These are phyloP conservation scores for Ophiostoma perfectum DNA, from an alignment of 2,329 filamentous ascomycete genomes.

Conservation along the genomic window DNA sequence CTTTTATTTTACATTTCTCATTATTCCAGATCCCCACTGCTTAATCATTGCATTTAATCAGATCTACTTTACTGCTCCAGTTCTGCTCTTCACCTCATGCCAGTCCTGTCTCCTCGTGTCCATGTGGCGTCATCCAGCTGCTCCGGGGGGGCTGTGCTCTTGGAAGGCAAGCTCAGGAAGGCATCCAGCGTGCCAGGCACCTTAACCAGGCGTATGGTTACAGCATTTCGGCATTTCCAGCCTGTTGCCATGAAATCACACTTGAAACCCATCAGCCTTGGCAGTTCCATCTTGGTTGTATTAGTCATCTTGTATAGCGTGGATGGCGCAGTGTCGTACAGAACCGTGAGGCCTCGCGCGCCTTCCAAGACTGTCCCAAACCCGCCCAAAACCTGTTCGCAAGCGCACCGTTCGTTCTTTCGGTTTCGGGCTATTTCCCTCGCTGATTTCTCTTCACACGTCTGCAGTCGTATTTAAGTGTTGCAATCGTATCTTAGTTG, in stretches of 20 bases:
- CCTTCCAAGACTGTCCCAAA: constrained; percentile 8
- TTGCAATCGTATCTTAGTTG: neutral
- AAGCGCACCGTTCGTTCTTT: neutral
- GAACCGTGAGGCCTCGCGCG: constrained; percentile 6
- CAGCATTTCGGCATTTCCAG: too few relatives aligned
- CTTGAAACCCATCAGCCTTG: constrained; percentile 4
- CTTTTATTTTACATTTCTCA: too few relatives aligned
- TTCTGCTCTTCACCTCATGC: neutral
- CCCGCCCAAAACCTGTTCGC: neutral
- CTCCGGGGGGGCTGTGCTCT: neutral
- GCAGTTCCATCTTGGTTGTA: neutral
- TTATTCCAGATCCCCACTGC: too few relatives aligned
- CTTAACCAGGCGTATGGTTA: too few relatives aligned
- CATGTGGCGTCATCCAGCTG: neutral
- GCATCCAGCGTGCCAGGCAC: neutral
- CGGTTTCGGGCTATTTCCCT: neutral
- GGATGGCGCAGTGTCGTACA: neutral
- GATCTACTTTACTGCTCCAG: neutral
- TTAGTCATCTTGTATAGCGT: neutral
- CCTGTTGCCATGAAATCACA: neutral
- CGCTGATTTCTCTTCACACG: neutral
- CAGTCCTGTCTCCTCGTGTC: neutral
- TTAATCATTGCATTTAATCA: neutral
- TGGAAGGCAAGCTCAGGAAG: neutral
- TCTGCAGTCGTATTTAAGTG: neutral